phyloP scores from a whole-genome alignment of 1,139 yeast genomes.

The Pichia sp. region DNA sequence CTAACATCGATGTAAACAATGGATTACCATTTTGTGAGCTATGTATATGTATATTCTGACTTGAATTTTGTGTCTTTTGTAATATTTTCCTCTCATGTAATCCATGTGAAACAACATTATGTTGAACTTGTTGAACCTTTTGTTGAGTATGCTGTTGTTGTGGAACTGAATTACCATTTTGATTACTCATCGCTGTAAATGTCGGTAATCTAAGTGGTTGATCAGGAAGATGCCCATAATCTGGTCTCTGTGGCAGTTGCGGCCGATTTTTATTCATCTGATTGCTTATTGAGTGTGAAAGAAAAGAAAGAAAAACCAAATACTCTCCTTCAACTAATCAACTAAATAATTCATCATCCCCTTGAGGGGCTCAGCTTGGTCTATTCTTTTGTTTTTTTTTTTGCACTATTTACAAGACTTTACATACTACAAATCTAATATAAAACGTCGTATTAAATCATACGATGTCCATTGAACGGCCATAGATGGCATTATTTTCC shows the following conservation, averaged over 20 bases:
- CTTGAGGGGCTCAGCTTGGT: neutral
- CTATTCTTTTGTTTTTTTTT: neutral
- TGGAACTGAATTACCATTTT: neutral
- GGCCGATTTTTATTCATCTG: neutral
- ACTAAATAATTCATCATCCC: too few species aligned
- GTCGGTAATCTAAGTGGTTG: neutral
- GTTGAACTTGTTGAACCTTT: too few species aligned
- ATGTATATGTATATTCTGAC: too few species aligned
- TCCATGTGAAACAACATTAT: too few species aligned
- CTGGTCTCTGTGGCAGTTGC: slow-evolving; percentile 1
- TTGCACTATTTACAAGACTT: neutral
- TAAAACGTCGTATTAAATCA: slow-evolving; percentile 28
- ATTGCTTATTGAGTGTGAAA: too few species aligned
- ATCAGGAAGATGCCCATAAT: neutral
- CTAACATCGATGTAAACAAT: slow-evolving; percentile 7
- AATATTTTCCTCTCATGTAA: too few species aligned
- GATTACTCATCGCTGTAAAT: neutral
- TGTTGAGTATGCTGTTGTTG: neutral
- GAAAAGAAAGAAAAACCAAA: neutral
- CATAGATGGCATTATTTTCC: slow-evolving; percentile 90
- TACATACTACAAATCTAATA: slow-evolving; percentile 1
- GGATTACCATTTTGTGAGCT: neutral
- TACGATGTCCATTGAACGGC: slow-evolving; percentile 91
- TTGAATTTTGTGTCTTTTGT: too few species aligned
- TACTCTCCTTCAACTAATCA: neutral